Evolutionary conservation across 805 yeast genomes (phyloP).

Genomic region (Wickerhamomyces alni): DNA sequence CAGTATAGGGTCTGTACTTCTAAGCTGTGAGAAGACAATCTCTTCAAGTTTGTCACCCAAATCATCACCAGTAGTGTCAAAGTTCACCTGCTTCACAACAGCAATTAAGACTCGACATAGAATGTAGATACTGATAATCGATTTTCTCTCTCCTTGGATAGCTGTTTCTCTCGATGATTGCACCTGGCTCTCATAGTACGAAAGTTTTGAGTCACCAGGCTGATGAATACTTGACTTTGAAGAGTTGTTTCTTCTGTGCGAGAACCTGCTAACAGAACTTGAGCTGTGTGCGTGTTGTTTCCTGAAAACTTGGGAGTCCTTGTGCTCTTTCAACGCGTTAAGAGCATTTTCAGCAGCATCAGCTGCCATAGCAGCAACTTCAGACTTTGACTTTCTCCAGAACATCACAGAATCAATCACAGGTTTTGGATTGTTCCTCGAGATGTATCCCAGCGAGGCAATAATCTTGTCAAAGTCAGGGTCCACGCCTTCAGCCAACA

Average conservation of each 20-base stretch:
- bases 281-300: slow-evolving; percentile 26
- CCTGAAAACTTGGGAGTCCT: slow-evolving; percentile 17
- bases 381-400: slow-evolving; percentile 94
- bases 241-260: slow-evolving; percentile 47
- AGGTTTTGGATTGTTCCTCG: slow-evolving; percentile 85
- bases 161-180: slow-evolving; percentile 55
- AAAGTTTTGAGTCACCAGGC: slow-evolving; percentile 56
- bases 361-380: slow-evolving; percentile 64
- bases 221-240: slow-evolving; percentile 32
- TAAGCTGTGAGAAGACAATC: slow-evolving; percentile 83
- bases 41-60: slow-evolving; percentile 83
- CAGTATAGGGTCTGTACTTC: slow-evolving; percentile 75
- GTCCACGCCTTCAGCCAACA: slow-evolving; percentile 82
- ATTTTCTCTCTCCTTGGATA: slow-evolving; percentile 80
- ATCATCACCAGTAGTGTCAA: slow-evolving; percentile 69
- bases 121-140: slow-evolving; percentile 80
- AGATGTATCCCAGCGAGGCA: slow-evolving; percentile 82
- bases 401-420: slow-evolving; percentile 97
- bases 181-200: slow-evolving; percentile 29
- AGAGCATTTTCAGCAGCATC: slow-evolving; percentile 42
- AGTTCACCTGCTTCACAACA: slow-evolving; percentile 81
- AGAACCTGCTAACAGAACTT: slow-evolving; percentile 27
- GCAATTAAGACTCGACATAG: slow-evolving; percentile 89
- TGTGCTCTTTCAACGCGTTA: slow-evolving; percentile 26
- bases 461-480: slow-evolving; percentile 81